A percentile compares a stretch with the other conserved stretches of the same genome.
Conservation (phyloP, 2,329 filamentous ascomycete genomes). For the Botryosphaeria dothidea region DNA sequence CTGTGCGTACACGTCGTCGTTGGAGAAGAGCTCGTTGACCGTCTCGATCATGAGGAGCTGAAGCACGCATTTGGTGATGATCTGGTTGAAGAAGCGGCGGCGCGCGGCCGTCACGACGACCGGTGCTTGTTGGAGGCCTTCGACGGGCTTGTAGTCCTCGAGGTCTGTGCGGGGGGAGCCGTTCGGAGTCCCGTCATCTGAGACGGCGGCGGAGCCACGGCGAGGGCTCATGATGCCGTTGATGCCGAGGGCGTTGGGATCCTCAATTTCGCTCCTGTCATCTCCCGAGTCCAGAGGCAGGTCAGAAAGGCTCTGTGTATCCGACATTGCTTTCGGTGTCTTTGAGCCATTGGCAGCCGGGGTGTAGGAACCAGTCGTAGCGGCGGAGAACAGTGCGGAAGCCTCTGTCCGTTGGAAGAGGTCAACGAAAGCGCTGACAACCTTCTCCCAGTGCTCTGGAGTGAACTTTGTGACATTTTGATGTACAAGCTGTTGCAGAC, state of each 20-base stretch:
- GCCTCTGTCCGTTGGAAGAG: conserved; percentile 94
- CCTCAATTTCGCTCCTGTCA: conserved; percentile 25
- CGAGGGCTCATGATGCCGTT: conserved; percentile 39
- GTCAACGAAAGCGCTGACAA: conserved; percentile 93
- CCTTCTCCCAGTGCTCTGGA: conserved; percentile 85
- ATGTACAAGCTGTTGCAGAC: conserved; percentile 90
- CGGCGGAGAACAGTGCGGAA: conserved; percentile 91
- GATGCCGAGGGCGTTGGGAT: conserved; percentile 47
- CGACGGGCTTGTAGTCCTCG: conserved; percentile 77
- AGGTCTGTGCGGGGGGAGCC: conserved; percentile 53
- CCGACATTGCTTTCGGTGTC: conserved; percentile 32
- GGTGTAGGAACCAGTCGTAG: conserved; percentile 49
- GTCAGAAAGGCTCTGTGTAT: conserved; percentile 32
- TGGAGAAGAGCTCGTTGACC: conserved; percentile 97
- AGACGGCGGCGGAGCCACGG: conserved; percentile 33
- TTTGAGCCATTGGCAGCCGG: conserved; percentile 47
- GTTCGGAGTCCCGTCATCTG: conserved; percentile 32
- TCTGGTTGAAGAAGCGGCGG: conserved; percentile 96
- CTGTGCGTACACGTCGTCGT: conserved; percentile 89
- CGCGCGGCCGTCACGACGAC: conserved; percentile 91
- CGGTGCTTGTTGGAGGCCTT: conserved; percentile 77
- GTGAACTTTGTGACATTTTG: conserved; percentile 95
- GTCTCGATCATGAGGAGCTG: conserved; percentile 99
- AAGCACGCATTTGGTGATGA: conserved; percentile 96
- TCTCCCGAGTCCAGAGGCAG: conserved; percentile 33